phyloP scores from a whole-genome alignment of 208 protist genomes.

The Leishmania guyanensis region DNA sequence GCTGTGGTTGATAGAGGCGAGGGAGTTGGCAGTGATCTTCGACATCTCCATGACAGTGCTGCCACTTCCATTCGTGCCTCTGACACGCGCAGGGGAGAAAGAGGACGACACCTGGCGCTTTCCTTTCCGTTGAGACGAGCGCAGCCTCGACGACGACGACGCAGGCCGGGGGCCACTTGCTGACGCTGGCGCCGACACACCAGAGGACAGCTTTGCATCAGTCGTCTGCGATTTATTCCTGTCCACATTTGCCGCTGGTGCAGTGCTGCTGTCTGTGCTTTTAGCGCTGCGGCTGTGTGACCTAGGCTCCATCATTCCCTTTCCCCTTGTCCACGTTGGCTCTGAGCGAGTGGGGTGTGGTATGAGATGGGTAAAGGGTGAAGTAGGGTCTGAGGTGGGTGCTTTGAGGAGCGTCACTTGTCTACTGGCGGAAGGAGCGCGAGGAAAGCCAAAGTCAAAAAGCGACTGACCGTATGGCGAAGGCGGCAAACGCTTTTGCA shows the following conservation, averaged over 20 bases:
- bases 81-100: not conserved
- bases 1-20: slow-evolving; percentile 40
- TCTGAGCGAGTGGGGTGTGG: not conserved
- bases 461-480: not conserved
- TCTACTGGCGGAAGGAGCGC: not conserved
- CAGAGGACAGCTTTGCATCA: not conserved
- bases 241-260: not conserved
- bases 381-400: not conserved
- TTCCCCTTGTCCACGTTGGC: not conserved
- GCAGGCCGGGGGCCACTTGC: not conserved
- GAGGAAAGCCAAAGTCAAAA: not conserved
- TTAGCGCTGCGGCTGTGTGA: not conserved
- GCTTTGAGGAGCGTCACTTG: not conserved
- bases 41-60: not conserved
- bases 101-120: not conserved
- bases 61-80: not conserved
- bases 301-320: not conserved
- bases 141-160: not conserved
- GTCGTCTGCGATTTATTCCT: not conserved
- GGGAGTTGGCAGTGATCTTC: slow-evolving; percentile 20
- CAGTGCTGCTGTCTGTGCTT: not conserved
- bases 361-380: not conserved
- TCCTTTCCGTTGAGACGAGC: not conserved
- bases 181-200: not conserved
- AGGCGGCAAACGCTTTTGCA: not conserved